Evolutionary conservation across 345 rosid species (phyloP), one percentile per base, ranked within the genome.

Genomic region (Eucalyptus cloeziana): DNA sequence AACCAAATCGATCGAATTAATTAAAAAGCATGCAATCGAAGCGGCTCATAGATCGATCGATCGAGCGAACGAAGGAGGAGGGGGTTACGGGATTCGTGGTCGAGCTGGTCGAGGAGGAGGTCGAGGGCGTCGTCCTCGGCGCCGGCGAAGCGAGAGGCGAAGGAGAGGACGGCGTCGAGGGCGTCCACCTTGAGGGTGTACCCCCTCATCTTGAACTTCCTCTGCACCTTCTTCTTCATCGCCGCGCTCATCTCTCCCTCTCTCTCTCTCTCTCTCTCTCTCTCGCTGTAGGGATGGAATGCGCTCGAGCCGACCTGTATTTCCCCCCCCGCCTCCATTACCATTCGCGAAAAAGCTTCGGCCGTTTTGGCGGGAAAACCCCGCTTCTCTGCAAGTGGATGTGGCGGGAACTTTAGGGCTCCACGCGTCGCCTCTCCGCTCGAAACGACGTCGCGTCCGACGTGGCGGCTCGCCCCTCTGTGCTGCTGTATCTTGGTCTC

Each of bases 41-140:
- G 81, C 44, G 40, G 44, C 81, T 71, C 24, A 49, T 10, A 56
- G 62, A 64, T 33, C 6, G 81, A 47, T 43, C 40, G 52, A 45
- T 3, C 86, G 21, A 31, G n/a, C 44, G 80, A 44, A 30, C 56
- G 25, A 17, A 15, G 89, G 67, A 49, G 21, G 10, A 47, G 43
- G 31, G 30, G 52, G 2, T 87, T 91, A 93, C 97, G 88, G 19
- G 94, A 89, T 89, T 93, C 94, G 44, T 88, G 90, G n/a, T 93
- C 95, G 90, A 96, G 97, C 62, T 95, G 90, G 86, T 97, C 99
- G 85, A 97, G 98, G 86, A 96, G 97, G 89, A 95, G 94, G 90
- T 95, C 96, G 62, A 96, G 90, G 87, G 98, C 96, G 54, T 97
- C 97, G 87, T 94, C 99, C 86, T 94, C 94, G 87, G 94, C 94